A percentile compares a stretch with the other conserved stretches of the same genome.
Conservation (phyloP, 139 green algal genomes). For the Spirogloea muscicola region DNA sequence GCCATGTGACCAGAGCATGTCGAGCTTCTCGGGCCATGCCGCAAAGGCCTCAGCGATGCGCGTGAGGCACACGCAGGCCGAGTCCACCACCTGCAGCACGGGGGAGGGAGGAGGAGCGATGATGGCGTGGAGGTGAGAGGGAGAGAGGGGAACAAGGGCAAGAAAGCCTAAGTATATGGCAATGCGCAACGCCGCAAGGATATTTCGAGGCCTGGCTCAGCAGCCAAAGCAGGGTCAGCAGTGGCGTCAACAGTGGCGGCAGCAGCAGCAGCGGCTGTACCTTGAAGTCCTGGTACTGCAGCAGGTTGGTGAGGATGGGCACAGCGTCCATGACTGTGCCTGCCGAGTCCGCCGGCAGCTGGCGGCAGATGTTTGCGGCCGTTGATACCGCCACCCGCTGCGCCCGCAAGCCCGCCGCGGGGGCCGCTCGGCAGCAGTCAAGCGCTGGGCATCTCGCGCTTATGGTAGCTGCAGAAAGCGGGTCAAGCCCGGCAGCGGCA, state of each 20-base stretch:
- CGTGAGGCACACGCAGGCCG: conserved; percentile 74
- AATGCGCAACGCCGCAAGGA: not conserved
- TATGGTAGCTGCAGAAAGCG: not conserved
- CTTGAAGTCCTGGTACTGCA: conserved; percentile 70
- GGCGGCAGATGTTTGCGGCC: conserved; percentile 83
- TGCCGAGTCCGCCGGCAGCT: conserved; percentile 49
- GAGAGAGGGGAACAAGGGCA: not conserved
- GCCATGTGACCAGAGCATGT: conserved; percentile 62
- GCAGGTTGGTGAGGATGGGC: conserved; percentile 80
- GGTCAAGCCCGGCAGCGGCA: not conserved
- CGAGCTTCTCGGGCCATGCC: conserved; percentile 50
- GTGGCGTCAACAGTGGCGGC: not conserved
- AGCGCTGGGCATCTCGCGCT: not conserved
- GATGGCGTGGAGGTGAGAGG: not conserved
- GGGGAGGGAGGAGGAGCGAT: not conserved
- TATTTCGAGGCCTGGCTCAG: not conserved
- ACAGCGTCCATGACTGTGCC: conserved; percentile 64
- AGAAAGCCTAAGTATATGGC: not conserved
- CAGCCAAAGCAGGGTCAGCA: too few species aligned
- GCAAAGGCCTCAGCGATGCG: conserved; percentile 71
- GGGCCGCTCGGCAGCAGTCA: not conserved
- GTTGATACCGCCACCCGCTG: conserved; percentile 76
- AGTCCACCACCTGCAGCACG: conserved; percentile 76
- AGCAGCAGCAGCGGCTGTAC: conserved; percentile 7
- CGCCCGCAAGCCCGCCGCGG: not conserved